These are phyloP conservation scores for Claviceps sp. DNA, from an alignment of 2,329 filamentous ascomycete species.

Conservation along the genomic window DNA sequence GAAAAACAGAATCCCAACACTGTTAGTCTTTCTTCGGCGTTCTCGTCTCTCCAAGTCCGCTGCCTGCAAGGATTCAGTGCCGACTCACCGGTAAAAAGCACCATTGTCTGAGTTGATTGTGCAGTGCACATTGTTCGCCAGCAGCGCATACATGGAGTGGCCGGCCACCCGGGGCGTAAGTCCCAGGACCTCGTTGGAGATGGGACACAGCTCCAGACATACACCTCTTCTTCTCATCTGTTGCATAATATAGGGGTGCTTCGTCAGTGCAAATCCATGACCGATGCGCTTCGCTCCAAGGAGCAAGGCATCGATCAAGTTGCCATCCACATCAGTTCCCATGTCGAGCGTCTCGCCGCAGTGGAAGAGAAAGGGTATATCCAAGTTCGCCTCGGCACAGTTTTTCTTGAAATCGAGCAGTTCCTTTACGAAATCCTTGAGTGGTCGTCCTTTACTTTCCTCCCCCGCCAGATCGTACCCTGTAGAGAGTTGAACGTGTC, in stretches of 20 bases:
- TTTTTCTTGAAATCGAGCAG: slow-evolving; percentile 41
- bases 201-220: slow-evolving; percentile 64
- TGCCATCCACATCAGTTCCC: slow-evolving; percentile 50
- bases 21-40: neutral
- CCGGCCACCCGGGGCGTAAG: slow-evolving; percentile 51
- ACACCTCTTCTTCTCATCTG: slow-evolving; percentile 49
- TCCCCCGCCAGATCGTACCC: slow-evolving; percentile 61
- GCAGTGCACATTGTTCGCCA: slow-evolving; percentile 62
- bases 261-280: slow-evolving; percentile 56
- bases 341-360: slow-evolving; percentile 62
- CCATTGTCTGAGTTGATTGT: slow-evolving; percentile 66
- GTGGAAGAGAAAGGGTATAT: slow-evolving; percentile 64
- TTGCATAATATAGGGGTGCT: slow-evolving; percentile 53
- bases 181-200: slow-evolving; percentile 64
- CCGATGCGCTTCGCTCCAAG: slow-evolving; percentile 57
- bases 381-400: slow-evolving; percentile 33
- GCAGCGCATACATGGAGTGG: slow-evolving; percentile 52
- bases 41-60: too few relatives aligned
- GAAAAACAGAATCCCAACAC: neutral
- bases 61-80: too few relatives aligned
- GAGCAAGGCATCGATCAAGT: slow-evolving; percentile 54
- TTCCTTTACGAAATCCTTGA: slow-evolving; percentile 39
- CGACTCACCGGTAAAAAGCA: slow-evolving; percentile 50
- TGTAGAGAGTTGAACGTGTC: slow-evolving; percentile 12
- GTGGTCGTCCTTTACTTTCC: slow-evolving; percentile 46